Conservation (phyloP, 805 yeast genomes). For the Zygosaccharomyces kombuchaensis region DNA sequence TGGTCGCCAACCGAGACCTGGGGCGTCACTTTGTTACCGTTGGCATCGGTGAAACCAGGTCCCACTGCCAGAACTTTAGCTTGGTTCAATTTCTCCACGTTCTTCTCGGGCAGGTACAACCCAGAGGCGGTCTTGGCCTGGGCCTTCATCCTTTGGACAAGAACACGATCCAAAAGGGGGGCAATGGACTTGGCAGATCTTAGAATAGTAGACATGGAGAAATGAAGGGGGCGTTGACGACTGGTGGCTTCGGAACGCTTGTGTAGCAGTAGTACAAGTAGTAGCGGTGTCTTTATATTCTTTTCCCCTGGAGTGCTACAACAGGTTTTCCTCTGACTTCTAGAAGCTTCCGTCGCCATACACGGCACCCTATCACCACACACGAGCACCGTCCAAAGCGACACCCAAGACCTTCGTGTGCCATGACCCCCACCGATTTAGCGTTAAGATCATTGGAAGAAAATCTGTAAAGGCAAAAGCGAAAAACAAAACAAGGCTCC, state of each 20-base stretch:
- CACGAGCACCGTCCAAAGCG: no score
- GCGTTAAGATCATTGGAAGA: constrained; percentile 2
- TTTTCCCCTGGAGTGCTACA: not conserved
- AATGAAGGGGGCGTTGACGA: not conserved
- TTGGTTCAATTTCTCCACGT: constrained; percentile 88
- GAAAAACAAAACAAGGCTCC: constrained; percentile 1
- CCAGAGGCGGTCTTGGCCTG: constrained; percentile 90
- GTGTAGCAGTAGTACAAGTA: no score
- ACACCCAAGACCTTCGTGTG: no score
- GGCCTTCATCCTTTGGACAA: constrained; percentile 92
- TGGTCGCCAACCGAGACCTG: constrained; percentile 86
- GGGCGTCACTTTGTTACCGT: constrained; percentile 69
- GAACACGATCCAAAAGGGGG: constrained; percentile 93
- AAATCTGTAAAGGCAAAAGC: not conserved
- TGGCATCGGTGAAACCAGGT: constrained; percentile 77
- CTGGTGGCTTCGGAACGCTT: no score
- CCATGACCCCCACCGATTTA: not conserved
- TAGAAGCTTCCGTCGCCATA: constrained; percentile 11
- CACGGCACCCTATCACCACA: not conserved
- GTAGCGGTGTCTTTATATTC: constrained; percentile 1
- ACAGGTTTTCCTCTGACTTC: constrained; percentile 3
- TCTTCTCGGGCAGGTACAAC: constrained; percentile 90
- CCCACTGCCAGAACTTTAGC: constrained; percentile 93
- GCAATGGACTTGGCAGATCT: constrained; percentile 83
- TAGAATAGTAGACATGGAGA: constrained; percentile 49